These are phyloP conservation scores for Gossypium davidsonii DNA, from an alignment of 441 rosid species.

Conservation along the genomic window DNA sequence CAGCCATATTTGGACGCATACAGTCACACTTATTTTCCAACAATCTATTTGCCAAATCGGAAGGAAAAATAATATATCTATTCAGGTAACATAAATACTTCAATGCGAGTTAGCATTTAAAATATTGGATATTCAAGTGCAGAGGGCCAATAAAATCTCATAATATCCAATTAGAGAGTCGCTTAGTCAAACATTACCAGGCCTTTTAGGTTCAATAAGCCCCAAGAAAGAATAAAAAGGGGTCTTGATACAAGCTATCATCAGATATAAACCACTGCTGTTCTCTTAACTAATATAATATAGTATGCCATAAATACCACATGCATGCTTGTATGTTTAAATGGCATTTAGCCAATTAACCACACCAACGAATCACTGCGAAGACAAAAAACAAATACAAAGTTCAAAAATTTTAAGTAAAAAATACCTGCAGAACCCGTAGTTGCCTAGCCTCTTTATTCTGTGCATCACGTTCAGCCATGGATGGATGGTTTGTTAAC, in stretches of 20 bases:
- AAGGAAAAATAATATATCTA: neutral
- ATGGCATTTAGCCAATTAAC: neutral
- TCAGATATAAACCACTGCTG: neutral
- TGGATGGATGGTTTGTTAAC: constrained; percentile 88
- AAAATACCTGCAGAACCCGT: constrained; percentile 79
- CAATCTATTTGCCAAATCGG: neutral
- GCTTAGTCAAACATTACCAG: constrained; percentile 29
- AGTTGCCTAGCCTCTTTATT: constrained; percentile 91
- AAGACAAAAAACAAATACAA: neutral
- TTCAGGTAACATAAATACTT: neutral
- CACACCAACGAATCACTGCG: neutral
- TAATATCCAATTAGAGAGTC: too few species aligned
- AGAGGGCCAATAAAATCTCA: neutral
- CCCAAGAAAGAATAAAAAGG: neutral
- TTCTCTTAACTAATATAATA: too few species aligned
- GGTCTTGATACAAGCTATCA: neutral
- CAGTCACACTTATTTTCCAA: neutral
- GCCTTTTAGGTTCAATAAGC: constrained; percentile 79
- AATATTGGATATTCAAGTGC: neutral
- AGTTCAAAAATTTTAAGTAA: neutral
- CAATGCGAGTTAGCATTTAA: neutral
- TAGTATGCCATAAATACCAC: neutral
- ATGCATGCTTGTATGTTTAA: too few species aligned
- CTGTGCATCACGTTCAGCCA: constrained; percentile 92
- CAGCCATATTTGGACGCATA: neutral